phyloP scores from a whole-genome alignment of 306 rosid genomes.

The Morella rubra region DNA sequence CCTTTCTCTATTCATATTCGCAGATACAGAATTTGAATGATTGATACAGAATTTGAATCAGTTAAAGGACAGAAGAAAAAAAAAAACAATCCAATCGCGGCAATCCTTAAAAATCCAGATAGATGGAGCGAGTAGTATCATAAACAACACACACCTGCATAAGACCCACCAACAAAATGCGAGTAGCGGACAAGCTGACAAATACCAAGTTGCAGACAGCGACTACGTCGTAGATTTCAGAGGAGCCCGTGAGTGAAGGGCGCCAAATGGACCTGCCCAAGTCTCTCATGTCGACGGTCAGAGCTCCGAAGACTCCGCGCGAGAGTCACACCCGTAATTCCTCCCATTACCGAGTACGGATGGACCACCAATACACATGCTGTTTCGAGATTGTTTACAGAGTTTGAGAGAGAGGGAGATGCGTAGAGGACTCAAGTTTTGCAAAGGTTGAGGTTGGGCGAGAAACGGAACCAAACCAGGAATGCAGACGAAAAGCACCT shows the following conservation, averaged over 20 bases:
- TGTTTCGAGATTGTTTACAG: neutral
- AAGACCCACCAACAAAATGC: neutral
- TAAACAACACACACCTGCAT: neutral
- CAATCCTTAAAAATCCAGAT: neutral
- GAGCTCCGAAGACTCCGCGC: neutral
- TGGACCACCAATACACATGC: neutral
- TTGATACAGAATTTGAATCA: too few species aligned
- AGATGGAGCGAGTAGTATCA: neutral
- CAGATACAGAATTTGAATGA: too few species aligned
- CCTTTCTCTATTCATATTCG: too few species aligned
- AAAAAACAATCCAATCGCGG: neutral
- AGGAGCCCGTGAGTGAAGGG: neutral
- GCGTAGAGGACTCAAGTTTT: too few species aligned
- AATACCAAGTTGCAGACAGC: conserved; percentile 9
- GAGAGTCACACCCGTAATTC: too few species aligned
- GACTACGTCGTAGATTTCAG: neutral
- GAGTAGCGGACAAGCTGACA: neutral
- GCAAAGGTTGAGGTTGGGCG: too few species aligned
- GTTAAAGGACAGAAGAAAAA: neutral
- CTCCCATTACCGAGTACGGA: neutral
- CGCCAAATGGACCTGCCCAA: neutral
- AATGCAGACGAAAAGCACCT: too few species aligned
- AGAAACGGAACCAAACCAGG: too few species aligned
- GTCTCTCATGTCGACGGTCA: neutral
- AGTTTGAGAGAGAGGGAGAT: too few species aligned